These are phyloP conservation scores for Psophocarpus tetragonolobus DNA, from an alignment of 306 rosid genomes.

Conservation along the genomic window DNA sequence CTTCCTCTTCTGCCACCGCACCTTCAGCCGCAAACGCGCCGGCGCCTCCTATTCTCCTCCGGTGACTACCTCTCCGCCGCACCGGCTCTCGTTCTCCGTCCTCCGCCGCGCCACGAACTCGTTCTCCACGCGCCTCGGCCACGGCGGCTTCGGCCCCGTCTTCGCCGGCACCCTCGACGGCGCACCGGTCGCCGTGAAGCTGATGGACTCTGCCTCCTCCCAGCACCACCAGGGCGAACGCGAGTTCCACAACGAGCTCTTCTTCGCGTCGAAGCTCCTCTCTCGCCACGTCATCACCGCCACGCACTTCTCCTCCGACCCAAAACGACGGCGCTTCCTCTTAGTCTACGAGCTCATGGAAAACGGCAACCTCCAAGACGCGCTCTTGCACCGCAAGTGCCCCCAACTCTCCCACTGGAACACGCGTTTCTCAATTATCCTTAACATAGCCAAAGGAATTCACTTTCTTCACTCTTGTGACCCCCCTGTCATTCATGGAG, in stretches of 20 bases:
- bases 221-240: constrained; percentile 70
- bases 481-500: constrained; percentile 86
- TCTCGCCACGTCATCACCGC: constrained; percentile 58
- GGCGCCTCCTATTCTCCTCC: constrained; percentile 47
- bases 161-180: constrained; percentile 53
- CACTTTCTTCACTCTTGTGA: constrained; percentile 68
- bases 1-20: constrained; percentile 50
- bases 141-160: constrained; percentile 94
- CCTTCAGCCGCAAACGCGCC: constrained; percentile 53
- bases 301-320: constrained; percentile 76
- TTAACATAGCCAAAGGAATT: constrained; percentile 70
- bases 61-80: constrained; percentile 48
- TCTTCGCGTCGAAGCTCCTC: constrained; percentile 70
- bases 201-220: constrained; percentile 72
- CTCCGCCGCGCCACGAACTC: constrained; percentile 89
- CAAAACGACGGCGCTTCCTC: constrained; percentile 67
- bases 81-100: constrained; percentile 65
- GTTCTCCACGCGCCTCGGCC: constrained; percentile 80
- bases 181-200: constrained; percentile 72
- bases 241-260: constrained; percentile 90
- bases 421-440: constrained; percentile 47
- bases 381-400: constrained; percentile 67
- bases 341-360: constrained; percentile 80
- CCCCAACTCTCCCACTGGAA: constrained; percentile 71
- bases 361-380: constrained; percentile 90